phyloP scores from a whole-genome alignment of 2,329 filamentous ascomycete genomes.

The Chrysoporthe cubensis region DNA sequence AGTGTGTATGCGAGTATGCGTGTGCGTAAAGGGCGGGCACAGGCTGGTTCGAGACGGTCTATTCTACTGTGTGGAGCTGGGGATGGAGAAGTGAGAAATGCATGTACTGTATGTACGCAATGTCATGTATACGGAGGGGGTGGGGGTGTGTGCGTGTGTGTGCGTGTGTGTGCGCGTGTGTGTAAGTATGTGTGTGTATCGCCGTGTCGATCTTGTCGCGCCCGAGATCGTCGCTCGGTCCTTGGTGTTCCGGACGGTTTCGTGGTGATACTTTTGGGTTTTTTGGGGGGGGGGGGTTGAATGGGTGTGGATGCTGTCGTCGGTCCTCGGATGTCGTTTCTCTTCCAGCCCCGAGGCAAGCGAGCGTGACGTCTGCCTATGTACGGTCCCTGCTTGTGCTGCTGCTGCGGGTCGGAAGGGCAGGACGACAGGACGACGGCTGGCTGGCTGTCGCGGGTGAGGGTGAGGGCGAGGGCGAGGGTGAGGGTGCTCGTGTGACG shows the following conservation, averaged over 20 bases:
- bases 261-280: too few relatives aligned
- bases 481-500: neutral
- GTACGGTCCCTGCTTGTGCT: neutral
- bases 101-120: conserved; percentile 5
- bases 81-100: neutral
- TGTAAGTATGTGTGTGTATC: neutral
- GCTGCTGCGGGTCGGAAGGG: neutral
- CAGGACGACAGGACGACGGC: neutral
- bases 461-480: neutral
- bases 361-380: neutral
- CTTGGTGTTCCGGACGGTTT: too few relatives aligned
- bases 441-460: neutral
- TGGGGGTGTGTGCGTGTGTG: neutral
- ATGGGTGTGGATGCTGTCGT: neutral
- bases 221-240: neutral
- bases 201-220: neutral
- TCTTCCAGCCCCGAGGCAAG: neutral
- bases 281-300: too few relatives aligned
- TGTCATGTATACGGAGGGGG: neutral
- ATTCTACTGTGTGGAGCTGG: conserved; percentile 1
- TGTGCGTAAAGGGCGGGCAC: neutral
- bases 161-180: neutral
- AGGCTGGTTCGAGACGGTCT: neutral
- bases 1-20: neutral
- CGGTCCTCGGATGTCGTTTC: neutral